Evolutionary conservation across 371 early-diverging fungal species (phyloP).

Genomic region (Mucor racemosus): DNA sequence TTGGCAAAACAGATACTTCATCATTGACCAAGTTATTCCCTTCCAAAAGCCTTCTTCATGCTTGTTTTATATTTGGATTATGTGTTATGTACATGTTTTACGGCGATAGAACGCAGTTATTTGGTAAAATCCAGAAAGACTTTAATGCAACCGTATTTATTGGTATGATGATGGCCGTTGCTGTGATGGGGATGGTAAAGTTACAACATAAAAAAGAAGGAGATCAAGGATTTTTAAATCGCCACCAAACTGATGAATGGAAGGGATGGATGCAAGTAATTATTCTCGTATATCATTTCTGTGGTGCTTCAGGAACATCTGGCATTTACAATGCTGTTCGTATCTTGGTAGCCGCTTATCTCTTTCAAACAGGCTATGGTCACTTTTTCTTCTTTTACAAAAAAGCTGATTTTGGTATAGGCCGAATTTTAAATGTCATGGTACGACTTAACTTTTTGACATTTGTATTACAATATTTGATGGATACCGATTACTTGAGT

Average conservation of each 20-base stretch:
- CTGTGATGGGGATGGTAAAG: constrained; percentile 51
- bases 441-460: constrained; percentile 75
- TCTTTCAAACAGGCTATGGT: constrained; percentile 84
- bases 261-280: constrained; percentile 88
- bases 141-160: constrained; percentile 53
- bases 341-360: constrained; percentile 73
- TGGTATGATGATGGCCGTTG: constrained; percentile 37
- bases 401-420: constrained; percentile 69
- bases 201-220: constrained; percentile 28
- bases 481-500: constrained; percentile 71
- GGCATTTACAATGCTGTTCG: constrained; percentile 76
- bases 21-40: neutral
- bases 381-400: constrained; percentile 75
- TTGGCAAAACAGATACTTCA: neutral
- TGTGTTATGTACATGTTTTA: constrained; percentile 63
- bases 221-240: constrained; percentile 67
- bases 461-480: constrained; percentile 65
- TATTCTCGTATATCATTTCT: constrained; percentile 75
- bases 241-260: constrained; percentile 85
- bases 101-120: constrained; percentile 70
- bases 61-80: constrained; percentile 49
- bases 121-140: constrained; percentile 70
- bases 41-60: neutral
- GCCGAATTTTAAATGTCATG: constrained; percentile 64
- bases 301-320: constrained; percentile 64